Evolutionary conservation across 129 eudicot genomes (phyloP).

Genomic region (Lactuca sativa): DNA sequence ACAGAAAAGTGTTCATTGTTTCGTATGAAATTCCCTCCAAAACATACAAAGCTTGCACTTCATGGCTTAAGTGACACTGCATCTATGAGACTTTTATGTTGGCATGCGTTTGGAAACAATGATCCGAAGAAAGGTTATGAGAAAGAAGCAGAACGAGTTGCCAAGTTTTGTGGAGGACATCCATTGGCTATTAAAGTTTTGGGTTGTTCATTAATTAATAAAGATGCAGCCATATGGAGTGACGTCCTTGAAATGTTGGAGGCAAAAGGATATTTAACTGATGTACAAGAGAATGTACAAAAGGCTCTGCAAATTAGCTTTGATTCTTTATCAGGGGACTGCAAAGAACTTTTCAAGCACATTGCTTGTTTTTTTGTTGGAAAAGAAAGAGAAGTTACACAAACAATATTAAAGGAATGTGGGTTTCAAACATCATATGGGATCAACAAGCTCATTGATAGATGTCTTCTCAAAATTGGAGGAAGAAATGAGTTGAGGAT

Average conservation of each 20-base stretch:
- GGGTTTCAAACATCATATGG: not conserved
- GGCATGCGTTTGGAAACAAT: slow-evolving; percentile 1
- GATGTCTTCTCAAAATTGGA: slow-evolving; percentile 11
- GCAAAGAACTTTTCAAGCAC: not conserved
- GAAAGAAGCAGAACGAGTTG: not conserved
- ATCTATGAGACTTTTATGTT: not conserved
- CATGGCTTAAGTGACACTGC: not conserved
- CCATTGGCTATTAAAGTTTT: not conserved
- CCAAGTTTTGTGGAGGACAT: not conserved
- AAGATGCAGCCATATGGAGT: not conserved
- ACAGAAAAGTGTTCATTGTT: slow-evolving; percentile 5
- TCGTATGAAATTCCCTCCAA: not conserved
- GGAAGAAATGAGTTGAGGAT: not conserved
- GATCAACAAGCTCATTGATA: not conserved
- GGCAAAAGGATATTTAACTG: not conserved
- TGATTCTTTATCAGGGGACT: slow-evolving; percentile 4
- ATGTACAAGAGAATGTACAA: not conserved
- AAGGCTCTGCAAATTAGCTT: not conserved
- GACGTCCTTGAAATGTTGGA: not conserved
- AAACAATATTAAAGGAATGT: slow-evolving; percentile 1
- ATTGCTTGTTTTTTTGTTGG: slow-evolving; percentile 22
- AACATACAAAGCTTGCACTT: not conserved
- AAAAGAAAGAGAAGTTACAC: not conserved
- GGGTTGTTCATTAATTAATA: not conserved
- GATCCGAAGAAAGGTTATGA: not conserved